phyloP scores from a whole-genome alignment of 768 basidiomycete species.

The Serendipita sp. region DNA sequence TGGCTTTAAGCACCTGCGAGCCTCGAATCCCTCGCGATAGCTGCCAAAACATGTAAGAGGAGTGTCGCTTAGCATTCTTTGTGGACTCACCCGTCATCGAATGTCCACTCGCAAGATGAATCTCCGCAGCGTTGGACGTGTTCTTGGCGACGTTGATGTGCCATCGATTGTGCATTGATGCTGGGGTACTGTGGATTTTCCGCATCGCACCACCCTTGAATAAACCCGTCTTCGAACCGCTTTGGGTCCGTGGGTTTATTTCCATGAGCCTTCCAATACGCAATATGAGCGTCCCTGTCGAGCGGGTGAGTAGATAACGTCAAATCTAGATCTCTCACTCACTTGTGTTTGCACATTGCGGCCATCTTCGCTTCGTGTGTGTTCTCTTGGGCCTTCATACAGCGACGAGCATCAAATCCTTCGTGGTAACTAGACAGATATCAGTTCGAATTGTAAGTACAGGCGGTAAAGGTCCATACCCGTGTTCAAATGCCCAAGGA shows the following conservation, averaged over 20 bases:
- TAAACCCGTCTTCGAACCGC: background rate
- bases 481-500: background rate
- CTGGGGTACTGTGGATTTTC: background rate
- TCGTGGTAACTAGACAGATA: background rate
- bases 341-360: slow-evolving; percentile 1
- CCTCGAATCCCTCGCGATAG: slow-evolving; percentile 6
- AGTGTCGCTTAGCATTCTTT: background rate
- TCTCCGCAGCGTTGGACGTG: background rate
- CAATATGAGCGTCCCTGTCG: background rate
- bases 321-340: background rate
- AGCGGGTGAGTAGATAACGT: background rate
- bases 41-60: background rate
- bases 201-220: background rate
- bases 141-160: background rate
- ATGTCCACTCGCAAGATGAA: background rate
- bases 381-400: background rate
- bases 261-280: slow-evolving; percentile 4
- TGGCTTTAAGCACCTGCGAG: slow-evolving; percentile 3
- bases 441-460: background rate
- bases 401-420: slow-evolving; percentile 1
- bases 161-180: background rate
- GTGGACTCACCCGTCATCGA: background rate
- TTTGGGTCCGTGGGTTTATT: background rate
- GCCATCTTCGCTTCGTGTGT: slow-evolving; percentile 4
- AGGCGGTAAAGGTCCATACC: background rate